Evolutionary conservation across 805 yeast species (phyloP).

Genomic region (Suhomyces xylopsoci): DNA sequence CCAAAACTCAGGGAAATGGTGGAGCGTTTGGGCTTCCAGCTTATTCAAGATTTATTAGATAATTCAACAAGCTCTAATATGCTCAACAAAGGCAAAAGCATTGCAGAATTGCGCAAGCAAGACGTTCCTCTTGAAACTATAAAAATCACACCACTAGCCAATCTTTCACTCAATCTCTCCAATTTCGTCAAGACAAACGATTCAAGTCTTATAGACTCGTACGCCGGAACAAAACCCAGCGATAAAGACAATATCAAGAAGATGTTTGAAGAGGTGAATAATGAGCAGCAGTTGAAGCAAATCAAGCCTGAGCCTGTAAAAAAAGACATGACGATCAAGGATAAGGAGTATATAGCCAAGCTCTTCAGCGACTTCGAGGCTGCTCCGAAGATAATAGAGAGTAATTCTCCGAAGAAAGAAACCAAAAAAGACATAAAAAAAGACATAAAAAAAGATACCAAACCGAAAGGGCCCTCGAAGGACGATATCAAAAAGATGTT

Average conservation of each 20-base stretch:
- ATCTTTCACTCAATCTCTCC: conserved; percentile 50
- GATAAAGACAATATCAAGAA: conserved; percentile 11
- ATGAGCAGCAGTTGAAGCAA: neutral
- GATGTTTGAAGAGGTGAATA: conserved; percentile 13
- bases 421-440: neutral
- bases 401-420: neutral
- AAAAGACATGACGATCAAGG: conserved; percentile 12
- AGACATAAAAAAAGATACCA: neutral
- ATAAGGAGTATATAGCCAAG: conserved; percentile 26
- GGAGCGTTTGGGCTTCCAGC: conserved; percentile 25
- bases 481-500: conserved; percentile 26
- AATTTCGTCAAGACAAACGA: conserved; percentile 49
- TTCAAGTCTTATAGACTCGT: conserved; percentile 31
- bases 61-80: conserved; percentile 16
- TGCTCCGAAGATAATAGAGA: neutral
- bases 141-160: conserved; percentile 42
- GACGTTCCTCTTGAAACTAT: conserved; percentile 13
- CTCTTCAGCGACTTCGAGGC: conserved; percentile 16
- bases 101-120: conserved; percentile 17
- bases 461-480: conserved; percentile 2
- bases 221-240: conserved; percentile 10
- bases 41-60: conserved; percentile 42
- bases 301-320: neutral
- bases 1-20: conserved; percentile 23
- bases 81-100: conserved; percentile 18